Evolutionary conservation across 2,329 filamentous ascomycete species (phyloP), one percentile per base, ranked within the genome.

Genomic region (Cladobotryum mycophilum): DNA sequence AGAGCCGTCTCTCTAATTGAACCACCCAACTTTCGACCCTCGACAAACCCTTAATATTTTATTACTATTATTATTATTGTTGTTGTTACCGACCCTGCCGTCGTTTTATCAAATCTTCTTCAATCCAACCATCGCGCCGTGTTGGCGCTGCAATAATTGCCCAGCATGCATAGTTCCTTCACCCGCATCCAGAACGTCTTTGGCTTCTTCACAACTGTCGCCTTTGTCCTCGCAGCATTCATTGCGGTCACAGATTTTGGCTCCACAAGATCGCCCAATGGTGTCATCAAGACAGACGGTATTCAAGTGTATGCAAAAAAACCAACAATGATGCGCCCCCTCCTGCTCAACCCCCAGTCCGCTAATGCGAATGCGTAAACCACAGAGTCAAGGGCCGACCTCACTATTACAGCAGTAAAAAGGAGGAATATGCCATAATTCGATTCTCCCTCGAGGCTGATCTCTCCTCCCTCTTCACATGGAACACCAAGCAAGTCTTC

Each of bases 401-500:
- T n/a, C 88, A 97, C 68, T 97, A 97, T 79, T 96, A 97, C 76
- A 88, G 85, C 58, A 76, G 80, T 47, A 95, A 93, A 70, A 89
- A 88, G 70, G 91, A 97, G 71, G 93, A 99, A 72, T 97, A 96
- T 69, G 93, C 92, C 60, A 84, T 93, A 66, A 86, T 99, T 66
- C 86, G 85, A 67, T 99, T 99, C 77, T 88, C 91, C 63, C 80
- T 99, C 53, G 87, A 96, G 64, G 87, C 91, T 48, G 92, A 99
- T 72, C 81, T 99, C 54, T 86, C 84, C 54, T 86, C 86, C 41
- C 88, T 99, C 61, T 97, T 97, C 80, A 95, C 88, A 65, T 99
- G 92, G 93, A 99, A 99, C 78, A 99, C 95, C 17, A 99, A 99
- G 71, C 89, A 97, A 72, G 75, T 99, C 63, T 99, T 97, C 72